Evolutionary conservation across 1,139 yeast genomes (phyloP).

Genomic region (Candida sanyaensis): DNA sequence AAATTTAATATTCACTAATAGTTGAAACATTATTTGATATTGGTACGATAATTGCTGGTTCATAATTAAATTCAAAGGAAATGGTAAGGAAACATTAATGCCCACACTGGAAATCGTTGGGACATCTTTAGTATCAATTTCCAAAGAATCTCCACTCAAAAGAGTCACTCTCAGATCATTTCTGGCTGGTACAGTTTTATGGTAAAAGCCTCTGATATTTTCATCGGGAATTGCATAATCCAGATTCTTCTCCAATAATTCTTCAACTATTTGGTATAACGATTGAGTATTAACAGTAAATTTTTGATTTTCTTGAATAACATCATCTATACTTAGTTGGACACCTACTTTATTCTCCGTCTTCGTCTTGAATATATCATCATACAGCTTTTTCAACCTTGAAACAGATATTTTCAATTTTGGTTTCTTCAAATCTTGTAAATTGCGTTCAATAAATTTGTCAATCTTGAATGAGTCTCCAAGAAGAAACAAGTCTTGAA

Average conservation of each 20-base stretch:
- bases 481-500: constrained; percentile 57
- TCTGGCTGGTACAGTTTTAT: neutral
- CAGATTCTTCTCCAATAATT: constrained; percentile 64
- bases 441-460: constrained; percentile 39
- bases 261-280: constrained; percentile 61
- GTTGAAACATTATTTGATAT: constrained; percentile 79
- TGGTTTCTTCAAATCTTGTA: constrained; percentile 36
- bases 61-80: constrained; percentile 78
- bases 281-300: constrained; percentile 35
- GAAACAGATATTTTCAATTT: constrained; percentile 33
- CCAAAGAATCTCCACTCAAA: constrained; percentile 1
- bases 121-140: constrained; percentile 6
- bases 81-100: constrained; percentile 72
- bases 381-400: constrained; percentile 27
- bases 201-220: constrained; percentile 6
- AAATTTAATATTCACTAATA: constrained; percentile 63
- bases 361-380: constrained; percentile 16
- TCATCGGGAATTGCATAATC: constrained; percentile 48
- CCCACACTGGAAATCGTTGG: constrained; percentile 47
- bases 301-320: constrained; percentile 24
- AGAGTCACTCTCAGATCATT: constrained; percentile 1
- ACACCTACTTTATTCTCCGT: constrained; percentile 14
- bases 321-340: constrained; percentile 15
- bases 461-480: constrained; percentile 49
- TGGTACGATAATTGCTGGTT: constrained; percentile 73